A percentile compares a stretch with the other conserved stretches of the same genome.
These are phyloP conservation scores for Hemisphaericaspora xylanilytica DNA, from an alignment of 1,139 yeast species.

Conservation along the genomic window DNA sequence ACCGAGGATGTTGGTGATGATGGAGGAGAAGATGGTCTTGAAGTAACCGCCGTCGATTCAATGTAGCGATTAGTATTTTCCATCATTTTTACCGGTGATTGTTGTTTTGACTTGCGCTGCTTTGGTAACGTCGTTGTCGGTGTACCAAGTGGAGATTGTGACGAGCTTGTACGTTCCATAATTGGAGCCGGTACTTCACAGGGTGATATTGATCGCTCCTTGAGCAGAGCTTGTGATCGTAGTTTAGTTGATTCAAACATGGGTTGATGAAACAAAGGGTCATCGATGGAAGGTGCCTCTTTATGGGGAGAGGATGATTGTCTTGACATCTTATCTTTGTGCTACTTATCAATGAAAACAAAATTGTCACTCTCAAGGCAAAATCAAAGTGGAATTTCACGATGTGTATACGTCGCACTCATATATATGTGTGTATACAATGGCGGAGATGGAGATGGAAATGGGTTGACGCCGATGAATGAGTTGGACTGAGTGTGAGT, in stretches of 20 bases:
- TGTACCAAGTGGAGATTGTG: conserved; percentile 2
- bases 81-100: neutral
- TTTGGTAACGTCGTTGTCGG: conserved; percentile 2
- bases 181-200: conserved; percentile 14
- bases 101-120: conserved; percentile 4
- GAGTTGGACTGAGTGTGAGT: too few species aligned
- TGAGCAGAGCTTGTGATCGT: conserved; percentile 1
- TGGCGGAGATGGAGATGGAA: too few species aligned
- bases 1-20: conserved; percentile 1
- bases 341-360: neutral
- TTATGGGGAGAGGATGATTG: conserved; percentile 3
- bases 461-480: too few species aligned
- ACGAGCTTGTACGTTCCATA: neutral
- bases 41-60: neutral
- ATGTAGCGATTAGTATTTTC: neutral
- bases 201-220: conserved; percentile 22
- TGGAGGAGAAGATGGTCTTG: neutral
- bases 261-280: conserved; percentile 5
- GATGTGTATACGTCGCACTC: too few species aligned
- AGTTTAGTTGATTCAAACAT: conserved; percentile 5
- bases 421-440: too few species aligned
- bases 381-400: too few species aligned
- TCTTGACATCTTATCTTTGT: conserved; percentile 3
- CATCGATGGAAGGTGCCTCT: conserved; percentile 3
- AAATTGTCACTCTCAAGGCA: too few species aligned